These are phyloP conservation scores for Aspergillus costaricaensis DNA, from an alignment of 2,329 filamentous ascomycete genomes.

Conservation along the genomic window DNA sequence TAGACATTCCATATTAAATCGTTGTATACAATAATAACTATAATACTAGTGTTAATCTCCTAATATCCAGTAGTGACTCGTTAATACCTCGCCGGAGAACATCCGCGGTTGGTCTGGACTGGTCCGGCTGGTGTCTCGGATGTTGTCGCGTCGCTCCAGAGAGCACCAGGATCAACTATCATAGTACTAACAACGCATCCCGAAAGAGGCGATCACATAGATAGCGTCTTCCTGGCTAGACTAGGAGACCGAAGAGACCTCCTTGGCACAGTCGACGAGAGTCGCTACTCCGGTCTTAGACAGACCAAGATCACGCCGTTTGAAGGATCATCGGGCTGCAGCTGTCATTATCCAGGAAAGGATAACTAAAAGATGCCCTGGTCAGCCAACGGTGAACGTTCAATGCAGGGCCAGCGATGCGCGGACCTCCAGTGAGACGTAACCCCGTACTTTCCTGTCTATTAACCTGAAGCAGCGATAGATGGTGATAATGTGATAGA, in stretches of 20 bases:
- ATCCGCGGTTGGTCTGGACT: not conserved
- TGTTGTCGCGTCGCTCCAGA: not conserved
- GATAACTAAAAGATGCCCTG: not conserved
- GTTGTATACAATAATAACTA: not conserved
- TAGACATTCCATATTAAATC: too few relatives aligned
- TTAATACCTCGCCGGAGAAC: not conserved
- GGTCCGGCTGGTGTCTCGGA: not conserved
- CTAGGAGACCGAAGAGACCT: not conserved
- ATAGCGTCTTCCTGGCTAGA: not conserved
- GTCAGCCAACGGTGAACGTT: slow-evolving; percentile 4
- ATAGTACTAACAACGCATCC: not conserved
- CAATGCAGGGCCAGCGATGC: slow-evolving; percentile 11
- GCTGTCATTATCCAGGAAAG: slow-evolving; percentile 14
- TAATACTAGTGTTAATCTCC: too few relatives aligned
- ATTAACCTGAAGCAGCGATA: slow-evolving; percentile 15
- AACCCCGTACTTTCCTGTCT: not conserved
- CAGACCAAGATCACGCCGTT: slow-evolving; percentile 11
- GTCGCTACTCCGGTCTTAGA: not conserved
- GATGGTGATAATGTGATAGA: slow-evolving; percentile 22
- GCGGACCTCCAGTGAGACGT: not conserved
- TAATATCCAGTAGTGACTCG: not conserved
- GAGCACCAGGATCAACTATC: not conserved
- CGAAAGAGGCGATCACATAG: not conserved
- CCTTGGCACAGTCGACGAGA: not conserved
- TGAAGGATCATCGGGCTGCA: slow-evolving; percentile 16